Evolutionary conservation across 768 basidiomycete species (phyloP).

Genomic region (Hygrophoropsis aurantiaca): DNA sequence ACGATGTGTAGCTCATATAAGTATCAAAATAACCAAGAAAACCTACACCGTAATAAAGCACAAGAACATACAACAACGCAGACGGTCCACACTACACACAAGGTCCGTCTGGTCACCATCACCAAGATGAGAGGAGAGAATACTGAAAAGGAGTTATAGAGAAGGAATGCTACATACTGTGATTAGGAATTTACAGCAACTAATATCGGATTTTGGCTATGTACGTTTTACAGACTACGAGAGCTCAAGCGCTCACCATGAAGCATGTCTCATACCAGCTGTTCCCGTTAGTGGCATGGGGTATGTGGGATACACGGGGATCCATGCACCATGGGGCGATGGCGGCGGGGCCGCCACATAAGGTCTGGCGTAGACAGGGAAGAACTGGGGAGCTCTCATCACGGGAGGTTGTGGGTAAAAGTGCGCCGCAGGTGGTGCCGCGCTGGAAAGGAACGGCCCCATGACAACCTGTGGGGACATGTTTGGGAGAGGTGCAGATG

Average conservation of each 20-base stretch:
- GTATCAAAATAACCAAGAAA: background rate
- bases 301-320: background rate
- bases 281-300: background rate
- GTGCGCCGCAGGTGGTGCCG: too few relatives aligned
- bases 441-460: too few relatives aligned
- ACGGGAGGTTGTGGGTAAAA: too few relatives aligned
- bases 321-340: background rate
- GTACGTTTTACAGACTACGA: too few relatives aligned
- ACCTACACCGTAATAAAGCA: background rate
- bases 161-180: background rate
- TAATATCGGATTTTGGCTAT: background rate
- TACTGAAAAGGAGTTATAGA: background rate
- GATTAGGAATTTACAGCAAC: conserved; percentile 1
- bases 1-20: background rate
- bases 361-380: too few relatives aligned
- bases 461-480: too few relatives aligned
- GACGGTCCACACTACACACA: background rate
- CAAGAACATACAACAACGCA: background rate
- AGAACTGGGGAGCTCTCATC: too few relatives aligned
- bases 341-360: too few relatives aligned
- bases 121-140: background rate
- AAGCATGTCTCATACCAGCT: background rate
- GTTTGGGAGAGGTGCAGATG: too few relatives aligned
- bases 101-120: background rate
- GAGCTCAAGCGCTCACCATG: background rate